A percentile compares a stretch with the other conserved stretches of the same genome.
Conservation (phyloP, 495 filamentous ascomycete genomes). For the Bombardia bombarda region DNA sequence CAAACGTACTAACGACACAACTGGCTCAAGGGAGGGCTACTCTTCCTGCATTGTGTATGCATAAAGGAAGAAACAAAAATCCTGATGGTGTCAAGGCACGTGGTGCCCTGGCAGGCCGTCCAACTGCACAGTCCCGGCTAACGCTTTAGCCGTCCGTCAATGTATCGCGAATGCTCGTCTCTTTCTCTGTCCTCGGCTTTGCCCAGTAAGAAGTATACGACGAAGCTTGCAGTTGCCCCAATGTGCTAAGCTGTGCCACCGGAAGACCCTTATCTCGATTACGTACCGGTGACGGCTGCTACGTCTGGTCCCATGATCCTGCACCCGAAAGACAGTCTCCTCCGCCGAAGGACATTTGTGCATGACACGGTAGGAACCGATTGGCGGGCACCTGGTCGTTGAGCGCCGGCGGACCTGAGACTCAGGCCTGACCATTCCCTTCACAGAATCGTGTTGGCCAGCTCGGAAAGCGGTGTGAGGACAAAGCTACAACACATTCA, state of each 20-base stretch:
- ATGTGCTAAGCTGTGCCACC: neutral
- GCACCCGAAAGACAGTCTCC: slow-evolving; percentile 3
- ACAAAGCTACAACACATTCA: neutral
- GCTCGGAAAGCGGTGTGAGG: neutral
- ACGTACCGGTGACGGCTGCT: slow-evolving; percentile 4
- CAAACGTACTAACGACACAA: no score
- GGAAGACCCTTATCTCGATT: slow-evolving; percentile 6
- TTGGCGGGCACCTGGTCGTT: neutral
- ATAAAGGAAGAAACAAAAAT: slow-evolving; percentile 1
- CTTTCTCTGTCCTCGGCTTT: slow-evolving; percentile 3
- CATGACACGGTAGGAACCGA: neutral
- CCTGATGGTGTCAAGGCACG: neutral
- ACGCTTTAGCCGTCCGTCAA: slow-evolving; percentile 9
- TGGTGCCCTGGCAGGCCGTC: slow-evolving; percentile 1
- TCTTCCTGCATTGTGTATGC: no score
- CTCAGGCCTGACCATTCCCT: no score
- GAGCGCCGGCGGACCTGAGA: slow-evolving; percentile 1
- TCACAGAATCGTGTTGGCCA: no score
- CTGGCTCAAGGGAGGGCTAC: no score
- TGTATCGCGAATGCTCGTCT: slow-evolving; percentile 1
- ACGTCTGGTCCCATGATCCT: slow-evolving; percentile 1
- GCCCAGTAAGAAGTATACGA: neutral
- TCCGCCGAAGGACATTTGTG: slow-evolving; percentile 3
- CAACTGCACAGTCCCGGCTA: slow-evolving; percentile 1
- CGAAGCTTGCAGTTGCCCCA: neutral